Evolutionary conservation across 345 rosid genomes (phyloP).

Genomic region (Lepidium aucheri): DNA sequence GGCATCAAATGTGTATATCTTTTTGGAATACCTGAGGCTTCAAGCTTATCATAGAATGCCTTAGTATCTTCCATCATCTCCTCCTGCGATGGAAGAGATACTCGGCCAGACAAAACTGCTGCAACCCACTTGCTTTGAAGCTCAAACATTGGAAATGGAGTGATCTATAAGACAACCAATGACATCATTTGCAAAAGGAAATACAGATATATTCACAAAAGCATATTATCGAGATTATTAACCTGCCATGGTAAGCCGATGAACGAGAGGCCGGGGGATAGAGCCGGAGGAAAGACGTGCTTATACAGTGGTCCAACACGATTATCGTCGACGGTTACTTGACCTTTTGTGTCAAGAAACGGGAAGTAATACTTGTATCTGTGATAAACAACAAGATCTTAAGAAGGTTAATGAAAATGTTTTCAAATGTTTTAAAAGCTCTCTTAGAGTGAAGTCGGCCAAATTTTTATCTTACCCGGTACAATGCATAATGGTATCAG

Average conservation of each 20-base stretch:
- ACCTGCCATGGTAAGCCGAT: slow-evolving; percentile 89
- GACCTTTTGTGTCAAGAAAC: slow-evolving; percentile 71
- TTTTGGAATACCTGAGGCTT: slow-evolving; percentile 57
- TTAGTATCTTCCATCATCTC: slow-evolving; percentile 39
- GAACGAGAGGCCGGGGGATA: slow-evolving; percentile 74
- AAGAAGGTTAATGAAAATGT: neutral
- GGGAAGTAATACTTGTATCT: slow-evolving; percentile 92
- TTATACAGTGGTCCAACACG: slow-evolving; percentile 79
- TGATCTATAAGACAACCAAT: slow-evolving; percentile 15
- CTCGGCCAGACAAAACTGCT: slow-evolving; percentile 21
- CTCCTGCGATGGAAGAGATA: slow-evolving; percentile 18
- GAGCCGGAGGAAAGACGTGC: slow-evolving; percentile 68
- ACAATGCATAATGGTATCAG: slow-evolving; percentile 71
- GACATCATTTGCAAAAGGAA: neutral
- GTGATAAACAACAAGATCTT: neutral
- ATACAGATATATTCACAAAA: neutral
- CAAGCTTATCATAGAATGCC: slow-evolving; percentile 43
- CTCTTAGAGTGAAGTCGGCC: neutral
- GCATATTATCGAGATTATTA: neutral
- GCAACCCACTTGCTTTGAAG: slow-evolving; percentile 33
- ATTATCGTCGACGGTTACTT: slow-evolving; percentile 72
- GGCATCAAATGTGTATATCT: slow-evolving; percentile 54
- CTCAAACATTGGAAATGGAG: slow-evolving; percentile 33
- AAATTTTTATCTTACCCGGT: slow-evolving; percentile 46
- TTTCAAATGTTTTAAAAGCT: neutral